Base-by-base conservation (phyloP, 148 eudicot genomes). In the Cornus kousa region DNA sequence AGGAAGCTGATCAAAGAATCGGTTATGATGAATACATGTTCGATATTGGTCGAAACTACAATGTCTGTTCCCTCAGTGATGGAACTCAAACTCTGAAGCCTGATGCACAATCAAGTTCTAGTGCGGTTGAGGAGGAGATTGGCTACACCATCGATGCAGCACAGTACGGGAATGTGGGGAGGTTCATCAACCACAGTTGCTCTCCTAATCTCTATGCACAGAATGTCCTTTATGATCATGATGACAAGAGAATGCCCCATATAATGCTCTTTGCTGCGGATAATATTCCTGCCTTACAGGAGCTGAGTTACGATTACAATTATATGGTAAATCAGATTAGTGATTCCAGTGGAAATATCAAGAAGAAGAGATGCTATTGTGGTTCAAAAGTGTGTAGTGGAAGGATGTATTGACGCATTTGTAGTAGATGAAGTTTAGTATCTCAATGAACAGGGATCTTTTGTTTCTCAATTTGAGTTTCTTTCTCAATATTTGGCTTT, bases 131-230 rank as follows among this genome's bases (percentile, higher is more conserved):
- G 7, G 62, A 57, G 62, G 20, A 57, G 14, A 5, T 13, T 57
- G 62, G 62, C 7, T 57, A 57, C 62, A 57, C 62, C 19, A 57
- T 57, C 20, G 97, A 95, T 88, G 99, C 97, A 17, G 89, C 86
- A 16, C 57, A 60, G 0, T 91, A 73, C 83, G 99, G 93, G 50
- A 93, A 91, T 77, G 84, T 95, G 6, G 99, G 94, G 71, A 86
- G 99, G 85, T 95, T 95, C 70, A 88, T 95, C 43, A 95, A 95
- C 71, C 99, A 95, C 77, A 95, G 99, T 77, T 95, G 99, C 69
- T 84, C 94, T 22, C 99, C 99, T 12, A 95, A 95, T 71, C 92
- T 95, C 53, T 90, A 91, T 76, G 97, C 99, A 0, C 99, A 93
- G 73, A 89, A 91, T 82, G 97, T 95, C 8, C 88, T 93, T 12